Percentiles rank a stretch among this genome's conserved stretches.
Evolutionary conservation across 2,329 filamentous ascomycete genomes (phyloP).

Genomic region (Trichophyton mentagrophytes): DNA sequence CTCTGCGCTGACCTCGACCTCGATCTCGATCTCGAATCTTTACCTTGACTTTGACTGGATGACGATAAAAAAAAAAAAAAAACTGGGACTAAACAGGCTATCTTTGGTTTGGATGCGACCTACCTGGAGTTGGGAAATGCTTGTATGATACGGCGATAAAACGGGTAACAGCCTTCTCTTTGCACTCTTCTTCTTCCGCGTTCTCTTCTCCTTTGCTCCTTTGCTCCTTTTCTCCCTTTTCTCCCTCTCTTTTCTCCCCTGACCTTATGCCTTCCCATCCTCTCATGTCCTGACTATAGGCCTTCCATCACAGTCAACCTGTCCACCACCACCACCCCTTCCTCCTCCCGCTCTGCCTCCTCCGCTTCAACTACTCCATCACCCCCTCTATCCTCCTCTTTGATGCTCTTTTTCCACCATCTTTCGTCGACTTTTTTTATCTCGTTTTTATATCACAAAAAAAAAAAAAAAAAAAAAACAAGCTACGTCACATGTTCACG

Average conservation of each 20-base stretch:
- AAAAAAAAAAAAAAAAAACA: not conserved
- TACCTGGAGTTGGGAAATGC: conserved; percentile 4
- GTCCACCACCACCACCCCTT: not conserved
- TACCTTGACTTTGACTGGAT: no score
- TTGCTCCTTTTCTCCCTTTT: not conserved
- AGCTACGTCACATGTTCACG: not conserved
- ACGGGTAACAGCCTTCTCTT: not conserved
- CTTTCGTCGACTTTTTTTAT: not conserved
- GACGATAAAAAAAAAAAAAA: not conserved
- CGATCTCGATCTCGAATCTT: no score
- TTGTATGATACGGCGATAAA: conserved; percentile 5
- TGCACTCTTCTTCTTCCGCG: not conserved
- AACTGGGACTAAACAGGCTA: not conserved
- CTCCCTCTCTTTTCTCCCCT: not conserved
- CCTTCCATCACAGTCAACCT: not conserved
- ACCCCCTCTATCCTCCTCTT: not conserved
- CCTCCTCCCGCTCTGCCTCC: not conserved
- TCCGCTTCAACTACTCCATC: not conserved
- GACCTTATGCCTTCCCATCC: no score
- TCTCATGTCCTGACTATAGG: not conserved
- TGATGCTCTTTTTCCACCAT: no score
- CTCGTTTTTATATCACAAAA: not conserved
- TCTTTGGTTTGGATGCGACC: not conserved
- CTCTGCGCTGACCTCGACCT: no score
- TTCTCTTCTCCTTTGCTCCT: not conserved